phyloP scores from a whole-genome alignment of 768 basidiomycete genomes.

The Mrakia frigida region DNA sequence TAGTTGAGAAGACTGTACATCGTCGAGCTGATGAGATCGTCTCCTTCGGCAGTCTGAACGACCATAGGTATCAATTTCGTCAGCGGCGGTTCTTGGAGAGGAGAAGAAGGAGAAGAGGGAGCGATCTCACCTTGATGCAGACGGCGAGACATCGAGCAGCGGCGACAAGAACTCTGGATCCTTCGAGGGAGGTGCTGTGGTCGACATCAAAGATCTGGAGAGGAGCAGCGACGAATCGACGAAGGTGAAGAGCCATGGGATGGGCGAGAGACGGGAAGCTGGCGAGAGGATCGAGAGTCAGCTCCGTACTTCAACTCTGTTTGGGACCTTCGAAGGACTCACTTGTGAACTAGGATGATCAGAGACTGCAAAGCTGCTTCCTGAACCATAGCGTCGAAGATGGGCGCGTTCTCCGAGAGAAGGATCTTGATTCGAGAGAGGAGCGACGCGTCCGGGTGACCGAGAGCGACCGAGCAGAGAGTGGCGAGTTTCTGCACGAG shows the following conservation, averaged over 20 bases:
- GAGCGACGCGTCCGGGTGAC: constrained; percentile 63
- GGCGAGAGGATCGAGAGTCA: background rate
- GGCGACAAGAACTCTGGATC: constrained; percentile 71
- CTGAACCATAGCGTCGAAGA: constrained; percentile 76
- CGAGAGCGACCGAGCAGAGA: constrained; percentile 67
- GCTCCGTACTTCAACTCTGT: background rate
- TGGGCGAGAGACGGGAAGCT: constrained; percentile 78
- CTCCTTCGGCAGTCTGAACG: constrained; percentile 70
- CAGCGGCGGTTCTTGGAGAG: background rate
- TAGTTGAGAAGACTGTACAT: constrained; percentile 95
- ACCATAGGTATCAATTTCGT: background rate
- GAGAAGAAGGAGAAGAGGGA: background rate
- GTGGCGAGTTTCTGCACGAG: constrained; percentile 72
- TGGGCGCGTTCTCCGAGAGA: constrained; percentile 72
- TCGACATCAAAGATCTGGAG: constrained; percentile 84
- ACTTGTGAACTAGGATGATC: constrained; percentile 79
- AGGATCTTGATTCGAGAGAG: constrained; percentile 65
- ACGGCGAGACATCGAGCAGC: constrained; percentile 85
- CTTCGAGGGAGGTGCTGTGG: constrained; percentile 58
- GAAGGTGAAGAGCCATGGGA: constrained; percentile 68
- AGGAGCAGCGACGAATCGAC: constrained; percentile 82
- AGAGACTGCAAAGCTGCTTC: constrained; percentile 84
- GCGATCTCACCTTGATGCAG: constrained; percentile 66
- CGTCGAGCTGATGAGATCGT: constrained; percentile 86
- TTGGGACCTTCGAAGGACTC: constrained; percentile 30